Conservation (phyloP, 2,329 filamentous ascomycete species). For the Trichophyton rubrum region DNA sequence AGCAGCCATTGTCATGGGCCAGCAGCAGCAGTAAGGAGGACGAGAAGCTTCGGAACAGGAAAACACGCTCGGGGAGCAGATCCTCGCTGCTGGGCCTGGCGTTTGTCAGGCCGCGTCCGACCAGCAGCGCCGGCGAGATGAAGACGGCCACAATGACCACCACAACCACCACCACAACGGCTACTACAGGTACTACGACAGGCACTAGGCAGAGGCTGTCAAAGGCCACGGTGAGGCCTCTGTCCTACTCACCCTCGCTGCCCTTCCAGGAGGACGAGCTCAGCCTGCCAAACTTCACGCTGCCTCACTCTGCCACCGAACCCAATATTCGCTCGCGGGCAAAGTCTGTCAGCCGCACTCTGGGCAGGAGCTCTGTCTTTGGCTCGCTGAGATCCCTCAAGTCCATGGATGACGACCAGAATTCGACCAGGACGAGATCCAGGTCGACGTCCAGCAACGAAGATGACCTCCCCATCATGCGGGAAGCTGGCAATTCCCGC, state of each 20-base stretch:
- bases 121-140: neutral
- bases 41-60: neutral
- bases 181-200: no score
- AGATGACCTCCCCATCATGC: constrained; percentile 23
- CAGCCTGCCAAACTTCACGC: neutral
- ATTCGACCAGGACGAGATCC: constrained; percentile 34
- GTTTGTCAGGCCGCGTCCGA: neutral
- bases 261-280: neutral
- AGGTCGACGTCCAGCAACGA: constrained; percentile 39
- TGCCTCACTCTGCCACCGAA: constrained; percentile 12
- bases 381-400: constrained; percentile 45
- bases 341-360: constrained; percentile 30
- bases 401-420: constrained; percentile 40
- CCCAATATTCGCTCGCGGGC: constrained; percentile 8
- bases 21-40: neutral
- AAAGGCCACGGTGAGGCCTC: neutral
- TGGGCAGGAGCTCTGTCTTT: constrained; percentile 43
- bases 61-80: neutral
- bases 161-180: neutral
- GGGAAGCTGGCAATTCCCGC: constrained; percentile 1
- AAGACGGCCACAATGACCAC: neutral
- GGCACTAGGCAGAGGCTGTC: no score
- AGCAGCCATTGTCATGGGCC: neutral
- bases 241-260: constrained; percentile 1
- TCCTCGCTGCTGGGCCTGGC: neutral